Evolutionary conservation across 1,284 basidiomycete species (phyloP).

Genomic region (Naganishia cerealis): DNA sequence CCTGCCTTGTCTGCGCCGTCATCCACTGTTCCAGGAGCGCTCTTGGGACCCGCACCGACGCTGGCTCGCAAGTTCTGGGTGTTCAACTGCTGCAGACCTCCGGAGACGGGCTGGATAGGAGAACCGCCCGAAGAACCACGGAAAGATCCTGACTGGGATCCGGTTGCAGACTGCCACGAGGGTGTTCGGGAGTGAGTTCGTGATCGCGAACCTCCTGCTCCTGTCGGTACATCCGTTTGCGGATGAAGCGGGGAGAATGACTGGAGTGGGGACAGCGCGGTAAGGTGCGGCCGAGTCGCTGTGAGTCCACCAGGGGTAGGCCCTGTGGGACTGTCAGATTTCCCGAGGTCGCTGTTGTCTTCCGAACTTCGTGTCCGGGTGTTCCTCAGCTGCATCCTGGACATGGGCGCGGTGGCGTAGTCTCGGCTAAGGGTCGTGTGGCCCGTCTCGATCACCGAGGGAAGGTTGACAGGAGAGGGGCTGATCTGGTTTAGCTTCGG

Average conservation of each 20-base stretch:
- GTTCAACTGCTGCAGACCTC: conserved; percentile 4
- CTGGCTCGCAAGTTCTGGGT: not conserved
- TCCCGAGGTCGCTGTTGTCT: conserved; percentile 3
- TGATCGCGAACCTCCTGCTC: conserved; percentile 3
- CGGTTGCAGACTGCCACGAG: conserved; percentile 1
- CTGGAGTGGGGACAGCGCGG: conserved; percentile 51
- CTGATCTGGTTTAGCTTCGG: conserved; percentile 25
- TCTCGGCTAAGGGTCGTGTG: not conserved
- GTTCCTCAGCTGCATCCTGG: conserved; percentile 3
- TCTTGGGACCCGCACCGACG: not conserved
- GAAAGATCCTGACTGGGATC: conserved; percentile 1
- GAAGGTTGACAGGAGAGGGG: conserved; percentile 23
- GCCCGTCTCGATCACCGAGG: conserved; percentile 16
- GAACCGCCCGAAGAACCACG: not conserved
- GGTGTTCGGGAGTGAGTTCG: conserved; percentile 21
- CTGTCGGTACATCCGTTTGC: conserved; percentile 15
- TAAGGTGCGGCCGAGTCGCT: conserved; percentile 62
- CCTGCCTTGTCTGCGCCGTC: conserved; percentile 8
- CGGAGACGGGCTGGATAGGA: not conserved
- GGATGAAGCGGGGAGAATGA: conserved; percentile 47
- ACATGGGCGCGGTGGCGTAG: not conserved
- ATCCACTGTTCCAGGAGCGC: conserved; percentile 8
- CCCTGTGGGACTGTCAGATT: not conserved
- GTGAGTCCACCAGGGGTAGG: conserved; percentile 18
- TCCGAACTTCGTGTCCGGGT: conserved; percentile 22